Percentiles rank a stretch among this genome's conserved stretches.
Evolutionary conservation across 2,329 filamentous ascomycete genomes (phyloP).

Genomic region (Fusarium odoratissimum): DNA sequence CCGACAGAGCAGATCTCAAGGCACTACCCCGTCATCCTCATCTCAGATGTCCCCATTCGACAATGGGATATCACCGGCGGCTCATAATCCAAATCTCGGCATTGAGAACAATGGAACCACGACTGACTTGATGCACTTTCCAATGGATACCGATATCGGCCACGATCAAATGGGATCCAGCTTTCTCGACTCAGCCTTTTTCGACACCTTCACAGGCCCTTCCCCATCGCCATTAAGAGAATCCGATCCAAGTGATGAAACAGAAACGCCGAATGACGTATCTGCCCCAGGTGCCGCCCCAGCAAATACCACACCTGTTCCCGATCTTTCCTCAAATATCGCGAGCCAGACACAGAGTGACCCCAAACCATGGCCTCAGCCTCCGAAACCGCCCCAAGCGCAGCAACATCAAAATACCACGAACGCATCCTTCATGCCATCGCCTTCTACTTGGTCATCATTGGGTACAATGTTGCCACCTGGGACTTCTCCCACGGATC

Average conservation of each 20-base stretch:
- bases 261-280: constrained; percentile 13
- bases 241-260: constrained; percentile 11
- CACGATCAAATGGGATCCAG: constrained; percentile 21
- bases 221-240: constrained; percentile 27
- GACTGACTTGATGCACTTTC: constrained; percentile 21
- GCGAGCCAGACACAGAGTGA: background rate
- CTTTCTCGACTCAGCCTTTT: constrained; percentile 38
- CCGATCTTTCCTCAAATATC: background rate
- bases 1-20: constrained; percentile 29
- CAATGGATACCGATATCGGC: constrained; percentile 13
- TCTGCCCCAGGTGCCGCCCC: background rate
- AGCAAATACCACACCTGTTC: background rate
- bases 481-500: constrained; percentile 9
- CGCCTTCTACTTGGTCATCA: constrained; percentile 30
- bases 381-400: background rate
- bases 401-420: background rate
- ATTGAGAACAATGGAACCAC: constrained; percentile 1
- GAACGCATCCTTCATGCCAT: constrained; percentile 9
- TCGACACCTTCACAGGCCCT: constrained; percentile 35
- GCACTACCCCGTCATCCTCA: constrained; percentile 34
- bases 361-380: constrained; percentile 12
- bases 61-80: constrained; percentile 29
- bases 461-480: constrained; percentile 28
- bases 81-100: constrained; percentile 7
- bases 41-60: constrained; percentile 37